Percentiles rank a stretch among this genome's conserved stretches.
Conservation (phyloP, 768 basidiomycete species). For the Collybiopsis confluens region DNA sequence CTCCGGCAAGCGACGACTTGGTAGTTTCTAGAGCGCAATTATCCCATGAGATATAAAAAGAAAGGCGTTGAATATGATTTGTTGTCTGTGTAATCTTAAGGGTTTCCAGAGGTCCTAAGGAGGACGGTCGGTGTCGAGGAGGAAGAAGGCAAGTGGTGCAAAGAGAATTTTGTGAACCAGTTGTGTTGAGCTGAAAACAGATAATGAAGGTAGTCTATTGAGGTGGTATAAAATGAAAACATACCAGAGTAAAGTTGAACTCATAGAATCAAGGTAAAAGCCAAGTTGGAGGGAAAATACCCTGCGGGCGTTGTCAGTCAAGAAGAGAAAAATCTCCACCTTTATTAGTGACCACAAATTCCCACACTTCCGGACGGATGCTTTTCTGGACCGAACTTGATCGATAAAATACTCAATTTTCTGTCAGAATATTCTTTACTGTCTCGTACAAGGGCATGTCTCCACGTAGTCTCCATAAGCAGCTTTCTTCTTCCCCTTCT, state of each 20-base stretch:
- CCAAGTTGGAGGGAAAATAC: constrained; percentile 24
- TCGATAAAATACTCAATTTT: too few species aligned
- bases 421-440: constrained; percentile 40
- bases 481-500: constrained; percentile 65
- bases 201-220: constrained; percentile 5
- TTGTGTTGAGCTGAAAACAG: constrained; percentile 37
- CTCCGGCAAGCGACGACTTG: constrained; percentile 34
- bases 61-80: constrained; percentile 6
- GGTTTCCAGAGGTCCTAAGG: constrained; percentile 48
- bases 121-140: constrained; percentile 71
- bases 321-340: constrained; percentile 4
- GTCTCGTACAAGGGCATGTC: constrained; percentile 38
- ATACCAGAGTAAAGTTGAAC: constrained; percentile 37
- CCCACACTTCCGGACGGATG: constrained; percentile 8
- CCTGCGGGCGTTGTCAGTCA: constrained; percentile 11
- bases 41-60: constrained; percentile 37
- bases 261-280: constrained; percentile 38
- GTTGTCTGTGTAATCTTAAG: background rate
- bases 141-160: constrained; percentile 53
- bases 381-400: background rate
- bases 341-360: constrained; percentile 7
- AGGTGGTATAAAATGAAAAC: constrained; percentile 11
- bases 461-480: constrained; percentile 68
- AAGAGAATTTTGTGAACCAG: constrained; percentile 54
- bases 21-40: constrained; percentile 23